Evolutionary conservation across 2,329 filamentous ascomycete genomes (phyloP).

Genomic region (Colletotrichum chlorophyti): DNA sequence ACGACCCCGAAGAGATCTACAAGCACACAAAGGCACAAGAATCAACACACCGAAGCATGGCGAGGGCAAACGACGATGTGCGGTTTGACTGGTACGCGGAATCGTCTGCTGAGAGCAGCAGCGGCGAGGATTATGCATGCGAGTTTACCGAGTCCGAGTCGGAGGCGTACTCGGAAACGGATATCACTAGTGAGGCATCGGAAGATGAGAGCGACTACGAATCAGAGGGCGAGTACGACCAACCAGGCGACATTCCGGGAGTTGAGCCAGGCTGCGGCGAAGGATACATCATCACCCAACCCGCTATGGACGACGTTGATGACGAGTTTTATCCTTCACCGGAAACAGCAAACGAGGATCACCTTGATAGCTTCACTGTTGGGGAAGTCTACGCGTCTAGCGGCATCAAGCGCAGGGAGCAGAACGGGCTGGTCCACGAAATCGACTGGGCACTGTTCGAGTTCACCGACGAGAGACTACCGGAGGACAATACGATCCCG

Average conservation of each 20-base stretch:
- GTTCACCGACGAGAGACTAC: constrained; percentile 74
- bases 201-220: constrained; percentile 59
- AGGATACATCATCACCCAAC: constrained; percentile 85
- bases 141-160: constrained; percentile 70
- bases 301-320: constrained; percentile 85
- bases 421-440: constrained; percentile 80
- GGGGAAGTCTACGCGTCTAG: constrained; percentile 90
- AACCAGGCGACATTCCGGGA: constrained; percentile 80
- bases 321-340: constrained; percentile 81
- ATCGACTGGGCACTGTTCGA: constrained; percentile 95
- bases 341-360: constrained; percentile 78
- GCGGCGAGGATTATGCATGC: constrained; percentile 62
- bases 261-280: constrained; percentile 77
- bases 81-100: constrained; percentile 52
- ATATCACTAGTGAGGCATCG: constrained; percentile 57
- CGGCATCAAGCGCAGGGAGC: constrained; percentile 79
- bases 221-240: constrained; percentile 61
- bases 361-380: constrained; percentile 80
- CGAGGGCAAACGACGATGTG: constrained; percentile 37
- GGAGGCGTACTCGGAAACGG: constrained; percentile 56
- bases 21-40: constrained; percentile 28
- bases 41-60: constrained; percentile 45
- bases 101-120: constrained; percentile 48
- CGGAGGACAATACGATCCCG: constrained; percentile 75
- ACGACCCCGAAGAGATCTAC: constrained; percentile 63